Evolutionary conservation across 1,284 basidiomycete species (phyloP).

Genomic region (Anthracocystis walkeri): DNA sequence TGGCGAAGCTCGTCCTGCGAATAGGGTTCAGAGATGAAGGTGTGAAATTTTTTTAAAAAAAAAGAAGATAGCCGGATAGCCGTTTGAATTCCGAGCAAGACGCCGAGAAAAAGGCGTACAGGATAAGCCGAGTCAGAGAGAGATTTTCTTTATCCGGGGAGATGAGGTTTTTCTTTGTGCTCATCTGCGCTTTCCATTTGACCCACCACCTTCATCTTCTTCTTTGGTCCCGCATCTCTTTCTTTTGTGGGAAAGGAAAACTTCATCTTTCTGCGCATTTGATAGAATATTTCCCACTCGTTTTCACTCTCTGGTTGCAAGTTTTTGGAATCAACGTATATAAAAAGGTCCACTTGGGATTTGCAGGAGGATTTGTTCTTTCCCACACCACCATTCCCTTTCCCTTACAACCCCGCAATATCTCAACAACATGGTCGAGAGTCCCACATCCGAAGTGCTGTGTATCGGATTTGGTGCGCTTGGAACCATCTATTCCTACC

Average conservation of each 20-base stretch:
- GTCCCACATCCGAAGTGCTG: conserved; percentile 65
- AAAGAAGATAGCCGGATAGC: background rate
- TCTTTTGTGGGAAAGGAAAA: too few relatives aligned
- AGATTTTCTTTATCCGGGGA: background rate
- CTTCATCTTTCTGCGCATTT: too few relatives aligned
- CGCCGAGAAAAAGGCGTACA: background rate
- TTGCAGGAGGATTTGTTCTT: background rate
- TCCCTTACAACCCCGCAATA: background rate
- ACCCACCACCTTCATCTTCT: too few relatives aligned
- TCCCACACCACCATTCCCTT: background rate
- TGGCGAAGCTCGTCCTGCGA: background rate
- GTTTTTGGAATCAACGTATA: too few relatives aligned
- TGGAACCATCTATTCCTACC: conserved; percentile 74
- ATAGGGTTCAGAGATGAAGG: background rate
- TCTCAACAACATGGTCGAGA: background rate
- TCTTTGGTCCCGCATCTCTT: too few relatives aligned
- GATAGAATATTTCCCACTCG: too few relatives aligned
- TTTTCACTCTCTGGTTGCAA: too few relatives aligned
- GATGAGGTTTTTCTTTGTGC: too few relatives aligned
- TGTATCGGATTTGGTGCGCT: conserved; percentile 73
- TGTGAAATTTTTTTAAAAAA: background rate
- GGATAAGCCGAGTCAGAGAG: background rate
- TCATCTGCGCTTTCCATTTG: too few relatives aligned
- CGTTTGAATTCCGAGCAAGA: background rate
- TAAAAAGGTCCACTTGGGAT: too few relatives aligned